Evolutionary conservation across 495 filamentous ascomycete species (phyloP), one percentile per base, ranked within the genome.

Genomic region (Neurospora africana): DNA sequence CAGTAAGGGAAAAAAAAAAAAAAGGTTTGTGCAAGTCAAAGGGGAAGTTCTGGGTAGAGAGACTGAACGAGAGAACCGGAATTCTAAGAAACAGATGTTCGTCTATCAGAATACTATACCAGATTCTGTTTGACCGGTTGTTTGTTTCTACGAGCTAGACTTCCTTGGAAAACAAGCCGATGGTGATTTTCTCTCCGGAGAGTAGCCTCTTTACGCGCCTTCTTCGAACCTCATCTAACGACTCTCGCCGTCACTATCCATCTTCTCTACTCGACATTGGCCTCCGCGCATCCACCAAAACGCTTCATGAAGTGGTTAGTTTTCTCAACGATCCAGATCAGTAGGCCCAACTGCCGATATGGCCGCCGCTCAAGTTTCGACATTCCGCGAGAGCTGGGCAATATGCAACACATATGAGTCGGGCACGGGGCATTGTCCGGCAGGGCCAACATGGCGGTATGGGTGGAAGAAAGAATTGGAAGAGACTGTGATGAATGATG

Each of bases 251-350:
- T 53, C 69, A 68, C 7, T 65, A 65, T 65, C 7, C 27, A 70
- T 58, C 40, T 68, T 67, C 65, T 30, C 13, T 61, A 44, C 72
- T 61, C 73, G 30, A 74, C 43, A 33, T 74, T 65, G 27, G 73
- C 75, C 71, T 70, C 72, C 39, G 53, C 27, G 68, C 73, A 76
- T 68, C 73, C 40, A 75, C 40, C 58, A 78, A 77, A 79, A 78
- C 79, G 81, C 75, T 77, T 78, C 84, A 85, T 86, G 84, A 80
- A 76, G 83, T 74, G 78, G 78, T 58, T 65, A 65, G 6, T 65
- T 65, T 35, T 19, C 10, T 19, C 53, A 4, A 65, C 53, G 15
- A 65, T 19, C 13, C 27, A 33, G 27, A 61, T 30, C 53, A 61
- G 23, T 19, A 33, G 27, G 27, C 27, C 76, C 73, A 72, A 82